Evolutionary conservation across 768 basidiomycete genomes (phyloP).

Genomic region (Amanita pseudoporphyria): DNA sequence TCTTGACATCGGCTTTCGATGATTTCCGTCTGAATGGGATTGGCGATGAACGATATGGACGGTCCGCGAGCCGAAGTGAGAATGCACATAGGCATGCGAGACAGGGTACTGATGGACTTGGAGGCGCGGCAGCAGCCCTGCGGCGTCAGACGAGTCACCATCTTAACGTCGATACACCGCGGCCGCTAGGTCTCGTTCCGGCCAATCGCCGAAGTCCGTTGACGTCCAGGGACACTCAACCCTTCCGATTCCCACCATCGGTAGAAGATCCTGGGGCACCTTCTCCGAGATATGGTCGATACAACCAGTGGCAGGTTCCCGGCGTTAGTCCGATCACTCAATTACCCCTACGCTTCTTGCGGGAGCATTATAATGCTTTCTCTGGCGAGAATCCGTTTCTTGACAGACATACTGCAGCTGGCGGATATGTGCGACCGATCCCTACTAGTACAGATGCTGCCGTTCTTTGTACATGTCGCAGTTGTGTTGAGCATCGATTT

Average conservation of each 20-base stretch:
- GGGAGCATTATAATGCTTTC: not conserved
- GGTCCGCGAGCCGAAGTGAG: not conserved
- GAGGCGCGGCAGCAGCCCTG: not conserved
- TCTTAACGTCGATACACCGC: not conserved
- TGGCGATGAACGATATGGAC: not conserved
- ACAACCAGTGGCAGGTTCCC: not conserved
- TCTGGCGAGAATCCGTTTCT: not conserved
- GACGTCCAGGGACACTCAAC: not conserved
- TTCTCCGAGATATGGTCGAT: not conserved
- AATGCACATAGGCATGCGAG: not conserved
- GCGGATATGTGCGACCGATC: not conserved
- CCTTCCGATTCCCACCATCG: not conserved
- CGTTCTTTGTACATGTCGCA: not conserved
- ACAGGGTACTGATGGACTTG: too few relatives aligned
- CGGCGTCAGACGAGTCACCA: not conserved
- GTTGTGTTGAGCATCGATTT: slow-evolving; percentile 3
- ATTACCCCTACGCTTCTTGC: not conserved
- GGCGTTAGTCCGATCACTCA: not conserved
- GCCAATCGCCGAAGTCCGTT: not conserved
- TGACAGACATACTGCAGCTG: not conserved
- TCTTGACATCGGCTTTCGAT: not conserved
- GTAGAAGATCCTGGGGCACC: not conserved
- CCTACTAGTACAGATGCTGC: not conserved
- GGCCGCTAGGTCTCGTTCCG: not conserved
- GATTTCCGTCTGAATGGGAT: not conserved